phyloP scores from a whole-genome alignment of 176 grass and related monocot species.

The Alloteropsis semialata region DNA sequence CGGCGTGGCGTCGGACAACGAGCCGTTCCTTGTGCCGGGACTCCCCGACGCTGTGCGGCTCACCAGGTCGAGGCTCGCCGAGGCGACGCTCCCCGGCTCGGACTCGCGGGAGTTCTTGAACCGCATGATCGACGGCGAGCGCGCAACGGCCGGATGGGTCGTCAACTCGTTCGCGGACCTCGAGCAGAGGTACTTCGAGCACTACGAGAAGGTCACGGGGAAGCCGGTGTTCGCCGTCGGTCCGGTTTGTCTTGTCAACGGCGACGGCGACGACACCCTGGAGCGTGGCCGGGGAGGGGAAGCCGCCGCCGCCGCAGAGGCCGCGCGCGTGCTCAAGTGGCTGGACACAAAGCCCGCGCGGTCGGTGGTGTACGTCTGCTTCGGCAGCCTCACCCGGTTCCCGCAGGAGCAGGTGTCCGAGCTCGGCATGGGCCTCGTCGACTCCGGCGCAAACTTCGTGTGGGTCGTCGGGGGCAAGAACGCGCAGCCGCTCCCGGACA shows the following conservation, averaged over 20 bases:
- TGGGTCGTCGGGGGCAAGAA: constrained; percentile 57
- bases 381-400: constrained; percentile 53
- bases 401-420: constrained; percentile 47
- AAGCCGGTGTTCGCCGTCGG: constrained; percentile 57
- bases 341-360: constrained; percentile 40
- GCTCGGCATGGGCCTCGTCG: constrained; percentile 51
- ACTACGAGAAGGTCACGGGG: constrained; percentile 62
- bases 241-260: constrained; percentile 52
- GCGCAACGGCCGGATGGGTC: constrained; percentile 55
- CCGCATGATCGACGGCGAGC: constrained; percentile 44
- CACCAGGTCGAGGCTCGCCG: constrained; percentile 49
- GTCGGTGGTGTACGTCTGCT: constrained; percentile 77
- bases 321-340: constrained; percentile 42
- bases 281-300: constrained; percentile 45
- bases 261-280: constrained; percentile 28
- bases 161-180: constrained; percentile 63
- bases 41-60: constrained; percentile 47
- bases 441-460: constrained; percentile 45
- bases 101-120: constrained; percentile 46
- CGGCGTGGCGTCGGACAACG: constrained; percentile 20
- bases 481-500: background rate
- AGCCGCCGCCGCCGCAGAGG: background rate
- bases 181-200: constrained; percentile 48
- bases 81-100: constrained; percentile 52
- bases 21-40: constrained; percentile 50